A percentile compares a stretch with the other conserved stretches of the same genome.
Evolutionary conservation across 768 basidiomycete genomes (phyloP).

Genomic region (Calocera viscosa): DNA sequence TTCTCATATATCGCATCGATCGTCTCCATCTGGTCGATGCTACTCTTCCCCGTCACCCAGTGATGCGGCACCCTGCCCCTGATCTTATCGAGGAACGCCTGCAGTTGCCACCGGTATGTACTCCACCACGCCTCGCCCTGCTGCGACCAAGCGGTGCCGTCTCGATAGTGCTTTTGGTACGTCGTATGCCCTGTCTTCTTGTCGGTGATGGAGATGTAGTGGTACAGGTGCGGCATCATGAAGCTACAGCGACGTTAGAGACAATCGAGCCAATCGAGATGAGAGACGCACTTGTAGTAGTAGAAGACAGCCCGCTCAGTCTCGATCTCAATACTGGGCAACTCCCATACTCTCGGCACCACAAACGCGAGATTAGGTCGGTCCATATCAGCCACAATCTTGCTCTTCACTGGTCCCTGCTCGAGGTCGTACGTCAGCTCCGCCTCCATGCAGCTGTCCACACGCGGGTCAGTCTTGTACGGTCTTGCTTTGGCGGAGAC

Average conservation of each 20-base stretch:
- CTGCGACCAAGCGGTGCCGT: conserved; percentile 5
- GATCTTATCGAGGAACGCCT: conserved; percentile 50
- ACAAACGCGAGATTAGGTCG: conserved; percentile 11
- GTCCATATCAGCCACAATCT: conserved; percentile 14
- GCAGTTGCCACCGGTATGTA: conserved; percentile 44
- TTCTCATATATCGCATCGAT: conserved; percentile 47
- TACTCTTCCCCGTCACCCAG: conserved; percentile 45
- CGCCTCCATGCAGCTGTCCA: conserved; percentile 35
- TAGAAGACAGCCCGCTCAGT: conserved; percentile 12
- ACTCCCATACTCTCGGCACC: conserved; percentile 12
- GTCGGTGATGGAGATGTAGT: conserved; percentile 12
- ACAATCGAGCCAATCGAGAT: too few species aligned
- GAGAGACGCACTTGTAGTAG: conserved; percentile 13
- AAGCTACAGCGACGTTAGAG: conserved; percentile 1
- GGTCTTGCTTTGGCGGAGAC: conserved; percentile 27
- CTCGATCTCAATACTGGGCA: conserved; percentile 14
- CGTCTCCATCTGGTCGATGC: conserved; percentile 43
- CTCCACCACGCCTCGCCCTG: conserved; percentile 10
- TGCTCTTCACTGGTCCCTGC: conserved; percentile 5
- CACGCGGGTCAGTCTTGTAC: conserved; percentile 24
- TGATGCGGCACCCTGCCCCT: conserved; percentile 39
- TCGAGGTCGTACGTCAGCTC: not conserved
- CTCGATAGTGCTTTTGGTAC: conserved; percentile 13
- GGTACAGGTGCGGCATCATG: conserved; percentile 14
- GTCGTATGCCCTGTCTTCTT: conserved; percentile 10